Evolutionary conservation across 2,329 filamentous ascomycete species (phyloP).

Genomic region (Curvularia hawaiiensis): DNA sequence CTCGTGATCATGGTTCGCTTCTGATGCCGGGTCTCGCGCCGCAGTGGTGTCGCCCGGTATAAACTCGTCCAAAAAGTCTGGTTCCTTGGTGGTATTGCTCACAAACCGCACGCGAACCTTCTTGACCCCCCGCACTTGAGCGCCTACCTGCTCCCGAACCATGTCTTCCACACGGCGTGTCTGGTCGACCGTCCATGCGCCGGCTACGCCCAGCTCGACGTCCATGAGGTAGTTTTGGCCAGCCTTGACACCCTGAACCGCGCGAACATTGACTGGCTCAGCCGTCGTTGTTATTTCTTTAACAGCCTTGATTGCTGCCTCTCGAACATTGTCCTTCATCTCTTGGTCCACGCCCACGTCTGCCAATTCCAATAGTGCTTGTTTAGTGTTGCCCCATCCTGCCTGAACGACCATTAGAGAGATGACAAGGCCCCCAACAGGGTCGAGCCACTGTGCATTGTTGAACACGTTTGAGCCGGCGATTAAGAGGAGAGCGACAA

Average conservation of each 20-base stretch:
- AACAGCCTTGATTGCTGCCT: constrained; percentile 57
- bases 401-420: constrained; percentile 92
- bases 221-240: constrained; percentile 97
- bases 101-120: constrained; percentile 85
- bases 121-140: constrained; percentile 81
- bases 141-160: constrained; percentile 73
- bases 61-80: constrained; percentile 73
- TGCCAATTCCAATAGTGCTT: constrained; percentile 85
- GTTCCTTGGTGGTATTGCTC: constrained; percentile 63
- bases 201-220: constrained; percentile 81
- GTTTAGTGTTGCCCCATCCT: constrained; percentile 82
- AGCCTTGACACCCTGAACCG: constrained; percentile 89
- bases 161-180: constrained; percentile 72
- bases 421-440: constrained; percentile 89
- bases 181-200: constrained; percentile 74
- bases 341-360: constrained; percentile 89
- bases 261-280: constrained; percentile 72
- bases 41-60: constrained; percentile 41
- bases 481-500: constrained; percentile 89
- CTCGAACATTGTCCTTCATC: constrained; percentile 72
- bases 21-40: constrained; percentile 38
- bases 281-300: constrained; percentile 50
- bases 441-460: constrained; percentile 90
- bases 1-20: constrained; percentile 25
- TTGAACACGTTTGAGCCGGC: constrained; percentile 85